Evolutionary conservation across 768 basidiomycete species (phyloP).

Genomic region (Tylopilus rubrobrunneus): DNA sequence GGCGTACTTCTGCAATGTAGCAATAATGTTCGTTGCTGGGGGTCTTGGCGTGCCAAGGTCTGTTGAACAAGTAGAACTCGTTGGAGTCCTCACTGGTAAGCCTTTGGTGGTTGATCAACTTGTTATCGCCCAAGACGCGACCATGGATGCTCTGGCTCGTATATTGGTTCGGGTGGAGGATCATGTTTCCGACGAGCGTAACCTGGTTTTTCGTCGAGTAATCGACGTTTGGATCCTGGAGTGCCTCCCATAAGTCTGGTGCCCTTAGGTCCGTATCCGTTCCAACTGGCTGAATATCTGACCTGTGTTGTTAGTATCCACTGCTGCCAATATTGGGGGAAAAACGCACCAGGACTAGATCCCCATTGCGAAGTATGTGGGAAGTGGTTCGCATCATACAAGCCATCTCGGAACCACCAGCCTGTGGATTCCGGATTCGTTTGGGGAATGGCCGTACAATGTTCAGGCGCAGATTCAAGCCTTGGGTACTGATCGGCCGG

Average conservation of each 20-base stretch:
- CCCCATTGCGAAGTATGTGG: neutral
- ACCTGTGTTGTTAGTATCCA: neutral
- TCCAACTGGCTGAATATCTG: conserved; percentile 3
- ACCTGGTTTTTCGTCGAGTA: neutral
- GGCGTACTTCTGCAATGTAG: conserved; percentile 4
- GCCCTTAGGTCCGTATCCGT: too few species aligned
- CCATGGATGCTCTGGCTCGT: neutral
- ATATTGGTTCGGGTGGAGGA: neutral
- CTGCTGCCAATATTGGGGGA: neutral
- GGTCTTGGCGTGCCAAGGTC: neutral
- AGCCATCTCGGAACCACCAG: conserved; percentile 6
- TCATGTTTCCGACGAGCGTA: conserved; percentile 1
- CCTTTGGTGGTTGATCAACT: neutral
- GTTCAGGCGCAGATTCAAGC: neutral
- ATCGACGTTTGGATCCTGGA: neutral
- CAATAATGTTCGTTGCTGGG: conserved; percentile 5
- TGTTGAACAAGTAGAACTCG: conserved; percentile 5
- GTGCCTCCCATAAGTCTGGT: too few species aligned
- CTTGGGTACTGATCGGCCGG: neutral
- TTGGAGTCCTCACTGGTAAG: neutral
- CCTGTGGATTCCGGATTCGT: conserved; percentile 11
- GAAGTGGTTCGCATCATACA: neutral
- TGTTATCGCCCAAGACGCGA: neutral
- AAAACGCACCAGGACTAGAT: neutral
- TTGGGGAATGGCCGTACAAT: neutral